Conservation (phyloP, 768 basidiomycete genomes). For the Tylopilus cervinicoccineus region DNA sequence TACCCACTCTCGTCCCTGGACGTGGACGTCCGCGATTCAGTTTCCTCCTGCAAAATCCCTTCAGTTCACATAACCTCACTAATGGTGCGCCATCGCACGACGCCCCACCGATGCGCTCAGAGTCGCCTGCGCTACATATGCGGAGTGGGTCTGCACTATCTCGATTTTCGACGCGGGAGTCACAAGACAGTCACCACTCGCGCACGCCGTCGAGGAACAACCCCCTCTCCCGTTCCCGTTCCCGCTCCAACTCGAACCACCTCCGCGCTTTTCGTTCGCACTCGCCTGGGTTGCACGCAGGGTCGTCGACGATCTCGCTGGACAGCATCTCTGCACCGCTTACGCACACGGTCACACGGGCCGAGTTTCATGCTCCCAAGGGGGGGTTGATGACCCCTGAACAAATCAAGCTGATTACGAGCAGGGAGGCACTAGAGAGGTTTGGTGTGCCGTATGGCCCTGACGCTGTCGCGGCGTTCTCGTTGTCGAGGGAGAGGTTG, state of each 20-base stretch:
- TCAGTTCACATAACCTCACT: slow-evolving; percentile 27
- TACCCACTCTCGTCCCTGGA: neutral
- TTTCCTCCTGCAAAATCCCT: slow-evolving; percentile 40
- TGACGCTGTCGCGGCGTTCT: slow-evolving; percentile 56
- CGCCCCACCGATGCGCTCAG: slow-evolving; percentile 14
- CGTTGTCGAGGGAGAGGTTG: slow-evolving; percentile 42
- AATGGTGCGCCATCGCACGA: slow-evolving; percentile 13
- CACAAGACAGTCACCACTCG: slow-evolving; percentile 16
- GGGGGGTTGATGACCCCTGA: slow-evolving; percentile 42
- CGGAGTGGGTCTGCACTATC: slow-evolving; percentile 21
- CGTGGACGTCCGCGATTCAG: slow-evolving; percentile 42
- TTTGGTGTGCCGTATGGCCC: slow-evolving; percentile 77
- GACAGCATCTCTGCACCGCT: slow-evolving; percentile 74
- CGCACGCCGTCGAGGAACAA: slow-evolving; percentile 28
- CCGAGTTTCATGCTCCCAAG: slow-evolving; percentile 61
- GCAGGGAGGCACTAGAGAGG: slow-evolving; percentile 57
- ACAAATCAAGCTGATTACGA: slow-evolving; percentile 65
- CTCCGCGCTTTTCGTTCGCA: slow-evolving; percentile 41
- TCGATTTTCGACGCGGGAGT: slow-evolving; percentile 21
- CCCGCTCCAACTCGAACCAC: slow-evolving; percentile 32
- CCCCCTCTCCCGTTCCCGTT: slow-evolving; percentile 33
- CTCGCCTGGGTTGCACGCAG: slow-evolving; percentile 36
- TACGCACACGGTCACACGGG: slow-evolving; percentile 65
- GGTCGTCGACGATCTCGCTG: slow-evolving; percentile 67
- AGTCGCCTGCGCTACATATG: slow-evolving; percentile 14